Base-by-base conservation (phyloP, 768 basidiomycete genomes). In the Collybia mongolica region DNA sequence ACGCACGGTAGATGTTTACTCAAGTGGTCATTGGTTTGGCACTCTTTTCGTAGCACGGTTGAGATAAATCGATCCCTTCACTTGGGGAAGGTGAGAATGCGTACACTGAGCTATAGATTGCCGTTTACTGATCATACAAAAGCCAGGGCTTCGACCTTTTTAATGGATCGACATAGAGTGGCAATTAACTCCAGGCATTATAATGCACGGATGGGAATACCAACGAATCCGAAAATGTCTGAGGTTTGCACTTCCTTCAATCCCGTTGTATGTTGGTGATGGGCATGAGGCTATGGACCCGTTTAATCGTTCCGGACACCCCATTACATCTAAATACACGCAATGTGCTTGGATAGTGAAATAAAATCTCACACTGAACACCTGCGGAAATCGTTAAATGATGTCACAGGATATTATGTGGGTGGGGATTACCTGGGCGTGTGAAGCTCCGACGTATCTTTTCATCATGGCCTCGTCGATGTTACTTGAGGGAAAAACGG, bases 161-260 rank as follows among this genome's bases (percentile, higher is more conserved):
- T 1, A 51, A 61, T 43, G 66, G 66, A 5, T 56, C 54, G 1
- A 53, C 48, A 18, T 53, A 51, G 7, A 67, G 66, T 40, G 55
- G 60, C n/a, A 61, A 64, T 19, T 58, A 60, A 44, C 37, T 63
- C 4, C 66, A 67, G 43, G 59, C 58, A 1, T 65, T 63, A 61
- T 53, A 60, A 37, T 67, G 65, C 50, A 51, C 55, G 26, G 39
- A 43, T 29, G 54, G 55, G 6, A 62, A 65, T 41, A 48, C 12
- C 17, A 67, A 67, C 39, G 64, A 67, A 24, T 44, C 64, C 23
- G 65, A 63, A 64, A 62, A 51, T 17, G 24, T 54, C 23, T 58
- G 39, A 48, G n/a, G 19, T 12, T 29, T 45, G 17, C 12, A 14
- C 8, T 29, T 29, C 32, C n/a, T 17, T 20, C 38, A 7, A 9